phyloP scores from a whole-genome alignment of 371 early-diverging fungal genomes.

The Choanephora cucurbitarum region DNA sequence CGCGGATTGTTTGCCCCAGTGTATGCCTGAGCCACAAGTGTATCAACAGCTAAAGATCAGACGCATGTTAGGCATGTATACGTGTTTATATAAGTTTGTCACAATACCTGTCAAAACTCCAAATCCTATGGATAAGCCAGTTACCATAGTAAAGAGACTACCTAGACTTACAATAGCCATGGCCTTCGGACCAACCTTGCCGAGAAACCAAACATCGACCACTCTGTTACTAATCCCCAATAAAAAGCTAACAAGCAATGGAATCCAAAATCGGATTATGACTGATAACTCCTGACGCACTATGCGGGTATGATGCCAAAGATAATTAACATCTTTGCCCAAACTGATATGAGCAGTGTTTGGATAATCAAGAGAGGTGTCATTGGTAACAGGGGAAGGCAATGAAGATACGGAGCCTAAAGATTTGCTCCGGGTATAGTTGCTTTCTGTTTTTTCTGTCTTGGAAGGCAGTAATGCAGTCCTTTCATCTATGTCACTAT shows the following conservation, averaged over 20 bases:
- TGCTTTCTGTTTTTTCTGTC: background rate
- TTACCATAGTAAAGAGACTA: slow-evolving; percentile 30
- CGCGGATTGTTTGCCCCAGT: slow-evolving; percentile 38
- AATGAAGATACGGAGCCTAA: background rate
- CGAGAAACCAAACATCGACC: slow-evolving; percentile 44
- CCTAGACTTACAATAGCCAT: slow-evolving; percentile 41
- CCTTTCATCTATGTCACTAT: slow-evolving; percentile 6
- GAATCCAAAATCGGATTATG: background rate
- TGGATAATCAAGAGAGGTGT: background rate
- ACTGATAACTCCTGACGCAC: background rate
- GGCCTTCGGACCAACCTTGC: slow-evolving; percentile 31
- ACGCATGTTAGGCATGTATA: background rate
- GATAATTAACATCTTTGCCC: background rate
- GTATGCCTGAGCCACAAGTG: slow-evolving; percentile 46
- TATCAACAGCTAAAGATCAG: slow-evolving; percentile 40
- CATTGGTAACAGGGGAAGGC: background rate
- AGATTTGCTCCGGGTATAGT: background rate
- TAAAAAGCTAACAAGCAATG: slow-evolving; percentile 27
- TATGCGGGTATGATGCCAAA: background rate
- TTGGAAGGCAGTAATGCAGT: background rate
- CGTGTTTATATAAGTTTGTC: too few species aligned
- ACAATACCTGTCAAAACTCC: slow-evolving; percentile 51
- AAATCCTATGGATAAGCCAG: slow-evolving; percentile 37
- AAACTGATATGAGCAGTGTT: background rate
- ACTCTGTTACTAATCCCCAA: slow-evolving; percentile 31